Conservation (phyloP, 345 rosid genomes). For the Hibiscus trionum region DNA sequence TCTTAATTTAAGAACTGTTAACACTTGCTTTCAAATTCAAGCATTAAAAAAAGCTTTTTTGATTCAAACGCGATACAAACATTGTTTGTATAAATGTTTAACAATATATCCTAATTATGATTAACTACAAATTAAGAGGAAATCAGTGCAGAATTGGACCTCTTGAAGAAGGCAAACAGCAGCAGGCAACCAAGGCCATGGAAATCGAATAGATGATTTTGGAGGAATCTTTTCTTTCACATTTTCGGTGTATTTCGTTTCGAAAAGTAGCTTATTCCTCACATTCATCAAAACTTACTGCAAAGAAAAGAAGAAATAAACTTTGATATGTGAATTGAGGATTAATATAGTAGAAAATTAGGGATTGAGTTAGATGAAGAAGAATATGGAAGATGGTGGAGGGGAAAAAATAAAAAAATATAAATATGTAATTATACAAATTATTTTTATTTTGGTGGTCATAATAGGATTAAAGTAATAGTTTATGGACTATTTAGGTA, state of each 20-base stretch:
- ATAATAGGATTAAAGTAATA: too few relatives aligned
- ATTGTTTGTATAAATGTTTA: not conserved
- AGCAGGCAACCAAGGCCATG: constrained; percentile 84
- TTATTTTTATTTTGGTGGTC: too few relatives aligned
- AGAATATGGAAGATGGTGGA: too few relatives aligned
- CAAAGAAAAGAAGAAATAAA: too few relatives aligned
- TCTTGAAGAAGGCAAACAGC: constrained; percentile 96
- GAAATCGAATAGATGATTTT: constrained; percentile 64
- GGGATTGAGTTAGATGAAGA: too few relatives aligned
- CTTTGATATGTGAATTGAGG: too few relatives aligned
- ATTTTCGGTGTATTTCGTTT: constrained; percentile 89
- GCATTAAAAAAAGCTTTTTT: too few relatives aligned
- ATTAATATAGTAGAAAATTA: too few relatives aligned
- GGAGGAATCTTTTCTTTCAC: constrained; percentile 63
- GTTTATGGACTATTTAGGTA: too few relatives aligned
- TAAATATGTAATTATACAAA: too few relatives aligned
- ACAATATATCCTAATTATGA: not conserved
- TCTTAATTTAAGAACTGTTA: not conserved
- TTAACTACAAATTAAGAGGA: not conserved
- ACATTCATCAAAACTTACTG: constrained; percentile 87
- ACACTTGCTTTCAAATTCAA: not conserved
- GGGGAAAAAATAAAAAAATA: too few relatives aligned
- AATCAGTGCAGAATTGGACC: constrained; percentile 31
- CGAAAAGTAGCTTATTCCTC: constrained; percentile 93
- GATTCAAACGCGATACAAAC: not conserved